Conservation (phyloP, 805 yeast genomes). For the Candida railenensis region DNA sequence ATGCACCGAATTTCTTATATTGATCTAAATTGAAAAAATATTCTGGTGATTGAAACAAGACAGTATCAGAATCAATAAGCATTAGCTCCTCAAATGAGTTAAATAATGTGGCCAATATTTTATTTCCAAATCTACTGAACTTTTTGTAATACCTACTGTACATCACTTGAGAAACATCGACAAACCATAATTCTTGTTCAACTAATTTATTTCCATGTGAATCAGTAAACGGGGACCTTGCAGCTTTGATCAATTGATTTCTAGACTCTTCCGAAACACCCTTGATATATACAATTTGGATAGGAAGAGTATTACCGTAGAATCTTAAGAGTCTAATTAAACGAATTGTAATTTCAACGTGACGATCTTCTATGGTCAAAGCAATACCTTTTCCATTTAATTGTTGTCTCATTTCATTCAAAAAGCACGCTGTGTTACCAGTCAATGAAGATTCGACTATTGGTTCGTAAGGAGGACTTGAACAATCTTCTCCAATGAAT, state of each 20-base stretch:
- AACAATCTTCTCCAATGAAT: neutral
- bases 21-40: conserved; percentile 28
- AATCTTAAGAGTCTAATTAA: conserved; percentile 28
- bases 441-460: neutral
- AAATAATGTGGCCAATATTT: conserved; percentile 47
- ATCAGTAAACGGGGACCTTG: conserved; percentile 13
- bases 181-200: conserved; percentile 31
- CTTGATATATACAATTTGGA: conserved; percentile 26
- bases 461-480: neutral
- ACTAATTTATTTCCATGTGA: conserved; percentile 12
- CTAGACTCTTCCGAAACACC: conserved; percentile 26
- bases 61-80: conserved; percentile 53
- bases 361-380: conserved; percentile 26
- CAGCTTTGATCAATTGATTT: conserved; percentile 16
- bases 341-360: conserved; percentile 18
- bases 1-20: conserved; percentile 32
- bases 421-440: conserved; percentile 4
- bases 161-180: conserved; percentile 24
- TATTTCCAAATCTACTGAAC: conserved; percentile 46
- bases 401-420: conserved; percentile 11
- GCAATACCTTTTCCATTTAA: conserved; percentile 34
- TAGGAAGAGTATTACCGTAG: conserved; percentile 28
- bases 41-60: conserved; percentile 40
- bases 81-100: conserved; percentile 50
- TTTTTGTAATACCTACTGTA: conserved; percentile 12